Evolutionary conservation across 2,329 filamentous ascomycete species (phyloP).

Genomic region (Aspergillus flavus): DNA sequence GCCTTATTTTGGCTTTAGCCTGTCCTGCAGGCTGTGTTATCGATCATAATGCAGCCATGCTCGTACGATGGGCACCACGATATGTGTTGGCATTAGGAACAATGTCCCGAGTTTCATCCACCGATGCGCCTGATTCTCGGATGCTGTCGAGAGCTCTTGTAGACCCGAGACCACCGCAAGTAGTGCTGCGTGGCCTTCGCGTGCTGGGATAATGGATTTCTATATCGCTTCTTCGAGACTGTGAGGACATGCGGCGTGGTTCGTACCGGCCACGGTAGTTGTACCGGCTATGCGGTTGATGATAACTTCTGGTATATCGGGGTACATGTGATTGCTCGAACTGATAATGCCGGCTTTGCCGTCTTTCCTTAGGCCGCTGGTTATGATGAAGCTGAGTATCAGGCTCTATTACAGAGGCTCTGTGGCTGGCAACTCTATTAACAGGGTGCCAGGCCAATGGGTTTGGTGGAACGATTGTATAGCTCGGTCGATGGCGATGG

Average conservation of each 20-base stretch:
- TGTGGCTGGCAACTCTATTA: slow-evolving; percentile 12
- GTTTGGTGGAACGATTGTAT: slow-evolving; percentile 21
- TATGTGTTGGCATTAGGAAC: slow-evolving; percentile 29
- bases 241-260: slow-evolving; percentile 23
- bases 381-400: slow-evolving; percentile 15
- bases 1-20: slow-evolving; percentile 13
- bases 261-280: slow-evolving; percentile 25
- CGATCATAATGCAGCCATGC: slow-evolving; percentile 17
- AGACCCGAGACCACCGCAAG: slow-evolving; percentile 26
- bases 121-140: slow-evolving; percentile 30
- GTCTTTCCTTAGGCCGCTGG: slow-evolving; percentile 14
- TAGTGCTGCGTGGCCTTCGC: slow-evolving; percentile 38
- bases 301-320: slow-evolving; percentile 33
- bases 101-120: slow-evolving; percentile 28
- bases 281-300: slow-evolving; percentile 27
- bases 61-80: slow-evolving; percentile 35
- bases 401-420: slow-evolving; percentile 12
- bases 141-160: slow-evolving; percentile 33
- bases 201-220: slow-evolving; percentile 39
- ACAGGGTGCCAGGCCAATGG: slow-evolving; percentile 12
- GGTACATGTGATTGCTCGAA: slow-evolving; percentile 29
- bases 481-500: slow-evolving; percentile 30
- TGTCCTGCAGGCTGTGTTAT: slow-evolving; percentile 27
- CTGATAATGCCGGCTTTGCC: slow-evolving; percentile 25
- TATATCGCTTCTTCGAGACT: slow-evolving; percentile 34